These are phyloP conservation scores for Poterioochromonas sp. DNA, from an alignment of 352 stramenopile genomes.

Conservation along the genomic window DNA sequence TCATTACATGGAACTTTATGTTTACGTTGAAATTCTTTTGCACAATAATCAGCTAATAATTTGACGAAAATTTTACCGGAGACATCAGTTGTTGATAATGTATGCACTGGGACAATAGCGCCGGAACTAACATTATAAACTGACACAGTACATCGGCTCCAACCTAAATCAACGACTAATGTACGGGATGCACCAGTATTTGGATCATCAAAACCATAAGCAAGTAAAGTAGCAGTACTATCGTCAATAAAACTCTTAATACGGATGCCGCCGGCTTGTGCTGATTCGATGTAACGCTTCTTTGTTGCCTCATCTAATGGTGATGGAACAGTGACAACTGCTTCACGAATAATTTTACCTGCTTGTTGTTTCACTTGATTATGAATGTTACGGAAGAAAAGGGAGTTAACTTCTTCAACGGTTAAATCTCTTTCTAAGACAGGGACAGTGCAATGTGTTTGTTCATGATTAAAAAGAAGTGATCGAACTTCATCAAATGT, in stretches of 20 bases:
- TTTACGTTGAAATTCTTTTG: conserved; percentile 18
- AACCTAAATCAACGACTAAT: conserved; percentile 27
- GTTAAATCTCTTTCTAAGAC: not conserved
- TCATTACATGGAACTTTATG: not conserved
- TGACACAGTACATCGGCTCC: not conserved
- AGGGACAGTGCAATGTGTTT: not conserved
- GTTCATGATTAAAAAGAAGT: not conserved
- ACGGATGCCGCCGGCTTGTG: conserved; percentile 16
- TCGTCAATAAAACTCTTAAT: conserved; percentile 29
- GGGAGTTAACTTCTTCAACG: not conserved
- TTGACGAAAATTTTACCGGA: not conserved
- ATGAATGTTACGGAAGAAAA: conserved; percentile 30
- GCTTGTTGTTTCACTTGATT: conserved; percentile 34
- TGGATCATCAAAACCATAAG: conserved; percentile 6
- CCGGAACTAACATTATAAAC: not conserved
- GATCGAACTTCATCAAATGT: conserved; percentile 8
- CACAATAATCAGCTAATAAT: not conserved
- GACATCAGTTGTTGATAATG: not conserved
- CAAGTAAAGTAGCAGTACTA: not conserved
- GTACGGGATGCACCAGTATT: not conserved
- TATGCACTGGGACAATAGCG: not conserved
- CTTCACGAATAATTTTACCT: conserved; percentile 12
- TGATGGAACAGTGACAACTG: not conserved
- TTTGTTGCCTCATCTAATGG: not conserved
- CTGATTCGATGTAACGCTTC: not conserved